Conservation (phyloP, 75 land plant species). For the Selaginella tamariscina region DNA sequence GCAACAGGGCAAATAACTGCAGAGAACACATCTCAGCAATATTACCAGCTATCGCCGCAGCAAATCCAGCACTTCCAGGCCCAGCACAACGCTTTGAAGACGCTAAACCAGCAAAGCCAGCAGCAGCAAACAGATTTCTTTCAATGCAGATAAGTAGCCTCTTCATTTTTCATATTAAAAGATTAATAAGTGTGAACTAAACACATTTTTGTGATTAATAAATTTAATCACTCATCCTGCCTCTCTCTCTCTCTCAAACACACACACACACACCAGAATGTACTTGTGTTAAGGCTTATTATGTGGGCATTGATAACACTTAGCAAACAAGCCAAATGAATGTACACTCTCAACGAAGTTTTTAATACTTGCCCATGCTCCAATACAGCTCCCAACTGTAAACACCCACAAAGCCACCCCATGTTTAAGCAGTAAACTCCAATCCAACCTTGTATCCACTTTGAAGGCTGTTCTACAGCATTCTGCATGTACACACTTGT, state of each 20-base stretch:
- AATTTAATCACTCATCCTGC: too few relatives aligned
- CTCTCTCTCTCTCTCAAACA: too few relatives aligned
- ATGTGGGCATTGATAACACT: conserved; percentile 12
- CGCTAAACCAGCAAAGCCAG: conserved; percentile 16
- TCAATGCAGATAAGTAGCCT: neutral
- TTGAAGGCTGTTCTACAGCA: conserved; percentile 4
- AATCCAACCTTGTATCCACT: neutral
- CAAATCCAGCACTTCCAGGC: conserved; percentile 17
- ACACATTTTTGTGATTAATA: too few relatives aligned
- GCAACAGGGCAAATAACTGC: conserved; percentile 37
- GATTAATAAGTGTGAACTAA: too few relatives aligned
- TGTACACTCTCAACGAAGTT: neutral
- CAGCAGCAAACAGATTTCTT: conserved; percentile 6
- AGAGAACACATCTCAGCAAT: conserved; percentile 7
- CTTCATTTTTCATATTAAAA: too few relatives aligned
- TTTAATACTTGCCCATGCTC: conserved; percentile 6
- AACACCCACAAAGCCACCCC: neutral
- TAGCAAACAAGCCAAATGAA: conserved; percentile 4
- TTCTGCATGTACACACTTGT: neutral
- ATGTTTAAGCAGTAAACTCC: neutral
- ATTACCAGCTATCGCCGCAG: conserved; percentile 12
- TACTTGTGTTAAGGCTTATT: too few relatives aligned
- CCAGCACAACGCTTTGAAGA: conserved; percentile 13
- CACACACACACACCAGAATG: too few relatives aligned
- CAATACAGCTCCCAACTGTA: neutral